phyloP scores from a whole-genome alignment of 208 protist species.

The Jaenimonas drosophilae region DNA sequence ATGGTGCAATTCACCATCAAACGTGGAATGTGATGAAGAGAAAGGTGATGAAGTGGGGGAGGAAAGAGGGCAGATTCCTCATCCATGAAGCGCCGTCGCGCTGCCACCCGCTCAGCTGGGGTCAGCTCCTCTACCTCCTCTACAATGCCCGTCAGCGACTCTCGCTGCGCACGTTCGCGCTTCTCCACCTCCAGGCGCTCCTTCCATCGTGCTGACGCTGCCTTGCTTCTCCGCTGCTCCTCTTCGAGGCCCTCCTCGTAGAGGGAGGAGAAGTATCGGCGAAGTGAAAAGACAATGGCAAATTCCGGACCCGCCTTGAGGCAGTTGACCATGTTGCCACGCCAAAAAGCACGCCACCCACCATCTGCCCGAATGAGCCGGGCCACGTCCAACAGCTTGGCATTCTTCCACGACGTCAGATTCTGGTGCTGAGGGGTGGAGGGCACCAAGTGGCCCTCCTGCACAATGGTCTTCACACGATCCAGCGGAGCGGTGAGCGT shows the following conservation, averaged over 20 bases:
- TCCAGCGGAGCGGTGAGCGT: constrained; percentile 88
- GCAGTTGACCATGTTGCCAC: constrained; percentile 86
- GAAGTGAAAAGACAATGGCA: constrained; percentile 82
- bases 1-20: constrained; percentile 78
- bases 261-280: constrained; percentile 60
- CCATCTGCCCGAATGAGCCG: constrained; percentile 70
- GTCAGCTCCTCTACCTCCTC: not conserved
- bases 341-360: constrained; percentile 73
- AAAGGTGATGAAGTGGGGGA: constrained; percentile 33
- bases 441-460: constrained; percentile 82
- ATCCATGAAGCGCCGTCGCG: constrained; percentile 18
- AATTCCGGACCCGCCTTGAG: constrained; percentile 89
- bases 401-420: constrained; percentile 21
- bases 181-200: constrained; percentile 21
- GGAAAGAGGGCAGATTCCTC: constrained; percentile 46
- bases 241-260: constrained; percentile 74
- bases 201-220: constrained; percentile 5
- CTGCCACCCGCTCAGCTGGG: not conserved
- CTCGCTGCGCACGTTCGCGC: constrained; percentile 20
- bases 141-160: constrained; percentile 21
- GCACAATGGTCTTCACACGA: constrained; percentile 88
- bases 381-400: constrained; percentile 53
- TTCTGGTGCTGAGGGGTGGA: constrained; percentile 2
- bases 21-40: constrained; percentile 36
- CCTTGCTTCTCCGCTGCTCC: constrained; percentile 25